These are phyloP conservation scores for Paraphoma chrysanthemicola DNA, from an alignment of 2,329 filamentous ascomycete species.

Conservation along the genomic window DNA sequence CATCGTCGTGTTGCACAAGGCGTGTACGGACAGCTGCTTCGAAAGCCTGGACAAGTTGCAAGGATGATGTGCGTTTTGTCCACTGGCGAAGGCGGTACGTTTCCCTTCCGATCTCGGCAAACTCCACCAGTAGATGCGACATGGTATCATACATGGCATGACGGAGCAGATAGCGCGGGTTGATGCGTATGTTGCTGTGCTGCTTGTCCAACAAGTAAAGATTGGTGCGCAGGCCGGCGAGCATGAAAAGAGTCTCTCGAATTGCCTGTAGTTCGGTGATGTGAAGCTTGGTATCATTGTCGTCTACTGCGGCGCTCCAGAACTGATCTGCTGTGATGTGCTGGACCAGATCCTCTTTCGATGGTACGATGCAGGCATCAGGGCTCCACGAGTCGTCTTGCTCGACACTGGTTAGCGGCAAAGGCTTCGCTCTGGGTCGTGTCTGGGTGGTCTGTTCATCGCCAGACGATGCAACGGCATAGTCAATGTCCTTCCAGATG, in stretches of 20 bases:
- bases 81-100: slow-evolving; percentile 60
- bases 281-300: slow-evolving; percentile 23
- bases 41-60: slow-evolving; percentile 70
- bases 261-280: slow-evolving; percentile 76
- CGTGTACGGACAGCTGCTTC: slow-evolving; percentile 67
- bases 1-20: slow-evolving; percentile 64
- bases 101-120: slow-evolving; percentile 57
- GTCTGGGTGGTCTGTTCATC: slow-evolving; percentile 56
- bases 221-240: slow-evolving; percentile 77
- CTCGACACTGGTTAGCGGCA: slow-evolving; percentile 46
- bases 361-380: slow-evolving; percentile 37
- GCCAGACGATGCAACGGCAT: slow-evolving; percentile 69
- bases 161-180: slow-evolving; percentile 48
- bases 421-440: slow-evolving; percentile 23
- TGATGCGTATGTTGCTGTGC: slow-evolving; percentile 37
- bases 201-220: slow-evolving; percentile 62
- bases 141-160: slow-evolving; percentile 46
- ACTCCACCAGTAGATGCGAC: slow-evolving; percentile 50
- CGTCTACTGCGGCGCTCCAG: slow-evolving; percentile 46
- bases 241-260: slow-evolving; percentile 84
- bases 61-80: slow-evolving; percentile 41
- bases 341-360: slow-evolving; percentile 39
- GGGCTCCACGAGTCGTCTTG: slow-evolving; percentile 48
- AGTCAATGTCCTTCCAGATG: slow-evolving; percentile 76
- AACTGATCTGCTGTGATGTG: slow-evolving; percentile 55